Base-by-base conservation (phyloP, 768 basidiomycete genomes). In the Botryobasidium botryosum region DNA sequence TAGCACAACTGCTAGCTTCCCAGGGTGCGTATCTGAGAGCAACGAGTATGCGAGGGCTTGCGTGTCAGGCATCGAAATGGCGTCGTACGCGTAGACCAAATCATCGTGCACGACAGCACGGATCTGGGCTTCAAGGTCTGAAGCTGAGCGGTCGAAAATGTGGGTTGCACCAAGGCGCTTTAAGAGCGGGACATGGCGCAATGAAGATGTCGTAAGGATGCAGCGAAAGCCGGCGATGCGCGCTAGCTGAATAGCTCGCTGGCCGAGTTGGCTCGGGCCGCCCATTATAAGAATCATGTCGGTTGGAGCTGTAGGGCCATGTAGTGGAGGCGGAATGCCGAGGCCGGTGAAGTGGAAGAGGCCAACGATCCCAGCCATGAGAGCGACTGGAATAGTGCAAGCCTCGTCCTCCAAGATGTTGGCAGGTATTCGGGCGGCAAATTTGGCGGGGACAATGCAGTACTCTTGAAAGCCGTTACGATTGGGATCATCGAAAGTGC, bases 191-290 rank as follows among this genome's bases (percentile, higher is more conserved):
- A 40, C 27, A 27, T 46, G 40, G 20, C 23, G 13, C 6, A 38
- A 7, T n/a, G 45, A 46, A 17, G 37, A 21, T 5, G 45, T 46
- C 8, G 45, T 40, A 15, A 46, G 24, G 45, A 46, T 40, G 17
- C 21, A 29, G 18, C 28, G 39, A 38, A 46, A 46, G 26, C 45
- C 45, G n/a, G 38, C 45, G 25, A 39, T 39, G 37, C 45, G 36
- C n/a, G 45, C 45, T 24, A 43, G 40, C 37, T 46, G 45, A 38
- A 46, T 46, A 17, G 25, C 31, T 36, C 17, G 40, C 29, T 46
- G 45, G 20, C 45, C 45, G 28, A 46, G 37, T n/a, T 31, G 39
- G 24, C 37, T 40, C 25, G 37, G 39, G 2, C 45, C 45, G 3
- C 45, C 45, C 15, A 46, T 23, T 18, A 46, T 27, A 17, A 32